Evolutionary conservation across 2,329 filamentous ascomycete species (phyloP).

Genomic region (Aspergillus sp.): DNA sequence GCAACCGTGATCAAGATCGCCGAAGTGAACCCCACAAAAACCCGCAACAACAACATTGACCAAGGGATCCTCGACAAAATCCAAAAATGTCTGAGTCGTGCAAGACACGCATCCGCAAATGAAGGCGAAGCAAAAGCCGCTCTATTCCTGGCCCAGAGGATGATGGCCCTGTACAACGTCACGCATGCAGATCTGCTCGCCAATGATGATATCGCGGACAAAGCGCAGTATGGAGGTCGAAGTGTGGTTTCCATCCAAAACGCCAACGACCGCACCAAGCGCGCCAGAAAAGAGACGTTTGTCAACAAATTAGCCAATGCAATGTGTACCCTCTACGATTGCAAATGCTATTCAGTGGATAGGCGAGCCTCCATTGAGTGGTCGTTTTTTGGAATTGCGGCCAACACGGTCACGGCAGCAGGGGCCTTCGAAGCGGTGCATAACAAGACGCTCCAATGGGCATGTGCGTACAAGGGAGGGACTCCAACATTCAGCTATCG

Average conservation of each 20-base stretch:
- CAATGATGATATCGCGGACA: not conserved
- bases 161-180: constrained; percentile 17
- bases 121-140: constrained; percentile 24
- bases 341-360: constrained; percentile 13
- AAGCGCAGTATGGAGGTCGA: constrained; percentile 10
- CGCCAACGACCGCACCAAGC: not conserved
- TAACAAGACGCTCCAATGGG: constrained; percentile 24
- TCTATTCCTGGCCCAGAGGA: constrained; percentile 13
- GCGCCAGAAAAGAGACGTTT: constrained; percentile 12
- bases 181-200: constrained; percentile 13
- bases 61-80: constrained; percentile 18
- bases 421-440: constrained; percentile 16
- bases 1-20: constrained; percentile 7
- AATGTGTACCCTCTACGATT: constrained; percentile 19
- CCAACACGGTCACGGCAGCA: constrained; percentile 14
- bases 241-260: constrained; percentile 11
- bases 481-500: constrained; percentile 20
- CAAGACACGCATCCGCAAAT: constrained; percentile 19
- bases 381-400: constrained; percentile 15
- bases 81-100: constrained; percentile 23
- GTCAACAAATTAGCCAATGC: constrained; percentile 7
- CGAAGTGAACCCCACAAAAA: not conserved
- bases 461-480: constrained; percentile 18
- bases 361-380: constrained; percentile 4
- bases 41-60: not conserved